Evolutionary conservation across 2,329 filamentous ascomycete genomes (phyloP), one percentile per base, ranked within the genome.

Genomic region (Geoglossum cookeanum): DNA sequence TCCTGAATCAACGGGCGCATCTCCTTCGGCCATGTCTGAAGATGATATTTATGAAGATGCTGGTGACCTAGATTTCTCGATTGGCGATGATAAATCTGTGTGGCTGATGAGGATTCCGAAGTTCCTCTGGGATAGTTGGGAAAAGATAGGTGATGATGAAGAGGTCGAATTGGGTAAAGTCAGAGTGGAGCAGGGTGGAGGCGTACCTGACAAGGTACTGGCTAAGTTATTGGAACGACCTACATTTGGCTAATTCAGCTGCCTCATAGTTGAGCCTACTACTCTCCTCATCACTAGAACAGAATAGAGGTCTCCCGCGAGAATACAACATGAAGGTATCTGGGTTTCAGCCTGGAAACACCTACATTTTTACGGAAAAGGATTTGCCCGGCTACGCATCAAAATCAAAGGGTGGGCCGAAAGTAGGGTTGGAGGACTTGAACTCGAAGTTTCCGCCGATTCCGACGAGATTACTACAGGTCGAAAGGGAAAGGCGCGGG

Each of bases 311-410:
- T 4, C 75, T 96, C n/a, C 89, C 90, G 9, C 87, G 87, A 65
- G 88, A 94, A 65, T 98, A 96, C 70, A 79, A 87, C 62, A 73
- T 97, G 58, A 82, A 88, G 52, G 76, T 88, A 52, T 82, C 78
- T 29, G 78, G 80, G 45, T 68, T 74, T 47, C 71, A 78, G n/a
- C 80, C 91, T 37, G 80, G 80, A 65, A 96, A 95, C 69, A 92
- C 89, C 22, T 94, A 85, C 67, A 75, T 97, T 58, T 98, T 98
- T 67, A 89, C 85, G 45, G 92, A 98, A 70, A 89, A 94, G 68
- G 88, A 97, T 65, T 77, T 95, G 27, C 86, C 89, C 0, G 87
- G 87, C 42, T 89, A 82, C 71, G 77, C 76, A 60, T 63, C 62
- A 54, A 65, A 66, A 35, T 58, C 64, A 33, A 64, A 64, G 47